Base-by-base conservation (phyloP, 78 protist species). In the Mantamonas sphyraenae region DNA sequence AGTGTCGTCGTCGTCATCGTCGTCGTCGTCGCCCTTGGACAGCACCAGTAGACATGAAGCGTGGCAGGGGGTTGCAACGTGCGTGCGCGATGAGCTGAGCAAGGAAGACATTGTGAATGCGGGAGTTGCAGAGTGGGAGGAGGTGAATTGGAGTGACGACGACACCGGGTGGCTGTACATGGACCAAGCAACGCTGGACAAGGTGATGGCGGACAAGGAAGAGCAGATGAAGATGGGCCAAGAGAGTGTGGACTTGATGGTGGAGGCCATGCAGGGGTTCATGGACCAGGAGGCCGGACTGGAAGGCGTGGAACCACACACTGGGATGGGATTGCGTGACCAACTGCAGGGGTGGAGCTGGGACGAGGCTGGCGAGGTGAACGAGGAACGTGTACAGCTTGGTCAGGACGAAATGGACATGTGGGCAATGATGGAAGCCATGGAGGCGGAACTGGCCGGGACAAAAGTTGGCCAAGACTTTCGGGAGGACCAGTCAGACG, bases 231-330 rank as follows among this genome's bases (percentile, higher is more conserved):
- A 31, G 62, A 57, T 30, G 62, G 28, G 62, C 28, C 28, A 30
- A n/a, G 39, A 57, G 35, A 57, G 62, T 57, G n/a, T 57, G 39
- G 62, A 57, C 62, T 30, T 9, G 9, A 57, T 57, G 62, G 28
- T 57, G 39, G 35, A 57, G 24, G 39, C 17, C 9, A 12, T 57
- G 30, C 9, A 57, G 39, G 35, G 12, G 35, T 57, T 57, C 12
- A 57, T 57, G 62, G 9, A 7, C 39, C 39, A 31, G 35, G 28
- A 57, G 22, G 24, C 62, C 24, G 62, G 28, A 14, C 12, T 16
- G 7, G 22, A 20, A 30, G 62, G 62, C 9, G 62, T 57, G 35
- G 62, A n/a, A n/a, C 7, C 62, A 57, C 39, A 57, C 24, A n/a
- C n/a, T n/a, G n/a, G n/a, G n/a, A n/a, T n/a, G n/a, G n/a, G n/a